Conservation (phyloP, 2,329 filamentous ascomycete species). For the Calonectria naviculata region DNA sequence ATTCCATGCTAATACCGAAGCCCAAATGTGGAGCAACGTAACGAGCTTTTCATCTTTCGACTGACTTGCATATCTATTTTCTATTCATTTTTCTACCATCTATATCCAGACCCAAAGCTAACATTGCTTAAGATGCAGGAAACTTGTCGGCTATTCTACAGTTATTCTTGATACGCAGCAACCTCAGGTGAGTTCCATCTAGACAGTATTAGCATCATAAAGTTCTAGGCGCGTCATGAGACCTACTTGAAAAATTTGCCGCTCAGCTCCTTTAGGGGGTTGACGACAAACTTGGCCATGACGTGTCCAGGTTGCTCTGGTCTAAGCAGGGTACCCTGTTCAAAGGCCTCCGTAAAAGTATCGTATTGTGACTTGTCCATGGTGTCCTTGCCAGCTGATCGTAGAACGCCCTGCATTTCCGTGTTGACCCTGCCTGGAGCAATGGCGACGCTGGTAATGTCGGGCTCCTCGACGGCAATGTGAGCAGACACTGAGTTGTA, state of each 20-base stretch:
- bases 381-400: constrained; percentile 65
- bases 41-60: constrained; percentile 87
- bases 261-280: constrained; percentile 73
- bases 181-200: constrained; percentile 60
- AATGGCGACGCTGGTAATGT: constrained; percentile 78
- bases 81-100: constrained; percentile 33
- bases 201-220: constrained; percentile 31
- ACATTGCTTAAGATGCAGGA: constrained; percentile 38
- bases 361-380: constrained; percentile 71
- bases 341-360: constrained; percentile 76
- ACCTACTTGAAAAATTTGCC: constrained; percentile 80
- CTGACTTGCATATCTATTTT: constrained; percentile 64
- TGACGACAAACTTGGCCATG: constrained; percentile 81
- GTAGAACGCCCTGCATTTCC: constrained; percentile 87
- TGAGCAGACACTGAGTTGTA: constrained; percentile 83
- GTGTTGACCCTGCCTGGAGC: constrained; percentile 88
- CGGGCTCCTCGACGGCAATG: constrained; percentile 79
- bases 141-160: background rate
- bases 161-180: constrained; percentile 60
- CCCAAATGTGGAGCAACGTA: constrained; percentile 72
- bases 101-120: constrained; percentile 32
- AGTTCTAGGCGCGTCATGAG: background rate
- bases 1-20: constrained; percentile 86
- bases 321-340: constrained; percentile 77
- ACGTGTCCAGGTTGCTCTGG: constrained; percentile 89